Base-by-base conservation (phyloP, 768 basidiomycete species). In the Leccinellum albellum region DNA sequence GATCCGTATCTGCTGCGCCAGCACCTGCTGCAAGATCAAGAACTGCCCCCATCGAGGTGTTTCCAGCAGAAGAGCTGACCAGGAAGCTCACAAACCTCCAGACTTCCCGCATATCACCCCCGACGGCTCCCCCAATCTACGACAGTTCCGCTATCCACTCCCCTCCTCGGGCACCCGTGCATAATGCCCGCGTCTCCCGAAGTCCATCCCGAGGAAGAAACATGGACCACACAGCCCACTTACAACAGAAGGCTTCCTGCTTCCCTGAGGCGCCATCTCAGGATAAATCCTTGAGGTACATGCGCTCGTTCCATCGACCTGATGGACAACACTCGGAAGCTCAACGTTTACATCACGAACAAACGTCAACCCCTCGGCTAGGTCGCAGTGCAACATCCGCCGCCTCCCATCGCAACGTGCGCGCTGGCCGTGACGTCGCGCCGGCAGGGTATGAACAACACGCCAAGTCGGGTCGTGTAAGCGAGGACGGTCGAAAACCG, bases 301-400 rank as follows among this genome's bases (percentile, higher is more conserved):
- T 74, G 77, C 79, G 83, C 17, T 89, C 88, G 8, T 86, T 90
- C 74, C 86, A 83, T 64, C 81, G 78, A 32, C 68, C 76, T 10
- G 71, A 77, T 47, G 64, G 70, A 47, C 69, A 74, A 32, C 57
- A 72, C 15, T 54, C 65, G 2, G 78, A 79, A 37, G 55, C 68
- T n/a, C 66, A 67, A 21, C 72, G 76, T 9, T 51, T 74, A 24
- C 73, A 75, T 28, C 44, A 49, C 4, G 76, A 76, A 42, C 57
- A 59, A 54, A 50, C 49, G 14, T 57, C 66, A 9, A 69, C 71
- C 35, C 69, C 69, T 40, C 66, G 65, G 48, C 56, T 77, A 44
- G 69, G 67, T 44, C 72, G 78, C 40, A 77, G 72, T 54, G 61
- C 72, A n/a, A 79, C 80, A 6, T 48, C 66, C 6, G 63, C 63